Percentiles rank a stretch among this genome's conserved stretches.
These are phyloP conservation scores for Neurospora sp. DNA, from an alignment of 495 filamentous ascomycete species.

Conservation along the genomic window DNA sequence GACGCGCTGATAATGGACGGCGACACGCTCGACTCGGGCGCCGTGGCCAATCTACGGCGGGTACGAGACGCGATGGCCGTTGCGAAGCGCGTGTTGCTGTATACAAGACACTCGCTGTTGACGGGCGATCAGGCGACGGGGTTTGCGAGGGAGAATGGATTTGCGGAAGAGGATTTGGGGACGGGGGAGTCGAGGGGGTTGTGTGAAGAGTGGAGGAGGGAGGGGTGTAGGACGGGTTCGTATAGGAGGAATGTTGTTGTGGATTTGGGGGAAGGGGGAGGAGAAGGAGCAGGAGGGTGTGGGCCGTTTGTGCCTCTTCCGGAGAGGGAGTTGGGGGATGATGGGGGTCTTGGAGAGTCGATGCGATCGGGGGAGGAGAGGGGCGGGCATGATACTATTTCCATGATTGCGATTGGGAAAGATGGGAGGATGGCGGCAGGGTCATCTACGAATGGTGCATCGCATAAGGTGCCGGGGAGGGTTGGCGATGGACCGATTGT, in stretches of 20 bases:
- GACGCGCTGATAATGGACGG: constrained; percentile 41
- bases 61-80: constrained; percentile 33
- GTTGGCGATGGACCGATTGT: constrained; percentile 41
- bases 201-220: constrained; percentile 29
- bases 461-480: constrained; percentile 36
- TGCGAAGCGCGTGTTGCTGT: constrained; percentile 33
- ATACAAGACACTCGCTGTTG: constrained; percentile 36
- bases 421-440: constrained; percentile 35
- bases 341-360: background rate
- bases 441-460: constrained; percentile 39
- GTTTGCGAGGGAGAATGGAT: constrained; percentile 37
- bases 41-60: constrained; percentile 35
- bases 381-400: constrained; percentile 36
- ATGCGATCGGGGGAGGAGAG: background rate
- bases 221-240: constrained; percentile 26
- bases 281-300: constrained; percentile 13
- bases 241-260: constrained; percentile 30
- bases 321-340: background rate
- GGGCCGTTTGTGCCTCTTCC: constrained; percentile 30
- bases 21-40: constrained; percentile 33
- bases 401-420: constrained; percentile 32
- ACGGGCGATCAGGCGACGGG: constrained; percentile 36
- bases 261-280: constrained; percentile 14
- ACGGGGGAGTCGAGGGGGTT: constrained; percentile 22
- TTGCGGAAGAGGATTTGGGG: constrained; percentile 27